Conservation (phyloP, 164 flowering plant genomes). For the Aristolochia contorta region DNA sequence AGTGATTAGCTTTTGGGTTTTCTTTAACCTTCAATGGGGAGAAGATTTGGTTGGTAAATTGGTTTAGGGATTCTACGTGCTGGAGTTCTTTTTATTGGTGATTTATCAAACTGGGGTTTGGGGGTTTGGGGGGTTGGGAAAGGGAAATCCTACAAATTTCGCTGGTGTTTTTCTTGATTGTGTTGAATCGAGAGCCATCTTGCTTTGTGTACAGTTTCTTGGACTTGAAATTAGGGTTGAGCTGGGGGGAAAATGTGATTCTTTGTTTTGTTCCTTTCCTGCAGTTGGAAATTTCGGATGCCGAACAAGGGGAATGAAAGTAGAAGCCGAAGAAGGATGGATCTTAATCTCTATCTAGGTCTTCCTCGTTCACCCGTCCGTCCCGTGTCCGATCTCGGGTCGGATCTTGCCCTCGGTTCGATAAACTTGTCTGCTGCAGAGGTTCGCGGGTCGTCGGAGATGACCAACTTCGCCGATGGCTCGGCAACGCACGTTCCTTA, state of each 20-base stretch:
- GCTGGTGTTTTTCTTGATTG: no score
- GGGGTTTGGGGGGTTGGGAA: neutral
- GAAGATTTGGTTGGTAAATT: neutral
- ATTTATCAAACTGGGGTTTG: neutral
- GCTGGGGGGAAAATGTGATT: no score
- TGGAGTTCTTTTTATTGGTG: no score
- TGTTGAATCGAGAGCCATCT: no score
- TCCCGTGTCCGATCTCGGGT: slow-evolving; percentile 17
- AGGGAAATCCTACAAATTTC: no score
- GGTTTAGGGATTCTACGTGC: neutral
- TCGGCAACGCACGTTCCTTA: slow-evolving; percentile 8
- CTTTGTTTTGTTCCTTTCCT: no score
- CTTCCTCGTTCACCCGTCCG: slow-evolving; percentile 19
- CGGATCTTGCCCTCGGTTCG: slow-evolving; percentile 23
- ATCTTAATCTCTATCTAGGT: slow-evolving; percentile 25
- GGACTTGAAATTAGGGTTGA: no score
- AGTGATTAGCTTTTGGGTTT: neutral
- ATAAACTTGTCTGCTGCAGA: slow-evolving; percentile 2
- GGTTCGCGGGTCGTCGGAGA: slow-evolving; percentile 3
- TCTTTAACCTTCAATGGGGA: neutral
- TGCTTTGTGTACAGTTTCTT: no score
- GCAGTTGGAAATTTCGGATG: slow-evolving; percentile 3
- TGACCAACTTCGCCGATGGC: slow-evolving; percentile 8
- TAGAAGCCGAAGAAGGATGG: slow-evolving; percentile 16
- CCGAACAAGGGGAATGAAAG: slow-evolving; percentile 11